Evolutionary conservation across 371 early-diverging fungal species (phyloP), one percentile per base, ranked within the genome.

Genomic region (Mucor indicus): DNA sequence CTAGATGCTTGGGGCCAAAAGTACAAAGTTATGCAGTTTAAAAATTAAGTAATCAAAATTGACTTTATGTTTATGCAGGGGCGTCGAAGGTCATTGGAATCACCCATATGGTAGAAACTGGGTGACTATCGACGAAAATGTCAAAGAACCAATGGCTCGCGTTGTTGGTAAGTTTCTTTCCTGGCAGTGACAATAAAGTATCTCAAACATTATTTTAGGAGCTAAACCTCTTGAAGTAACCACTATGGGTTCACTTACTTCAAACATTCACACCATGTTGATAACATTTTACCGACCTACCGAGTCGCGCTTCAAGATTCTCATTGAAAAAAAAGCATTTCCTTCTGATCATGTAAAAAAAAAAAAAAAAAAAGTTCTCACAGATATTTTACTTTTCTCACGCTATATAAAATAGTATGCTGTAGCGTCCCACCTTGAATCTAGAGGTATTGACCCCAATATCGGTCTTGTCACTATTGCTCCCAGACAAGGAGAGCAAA

Each of bases 261-360:
- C 84, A 37, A 97, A 97, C 62, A 59, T 98, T 13, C 98, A 98
- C 62, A 68, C 91, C 30, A 72, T 96, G 64, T 71, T 98, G 68
- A 83, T 89, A 1, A 80, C 96, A 12, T 98, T 98, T 65, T 98
- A 96, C 67, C 79, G 76, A 9, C 98, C 98, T 7, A 90, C 89
- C 0, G 47, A 60, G 6, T 54, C 60, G 5, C 75, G 91, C 5
- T 86, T 72, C 73, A 95, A 93, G 78, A 86, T 98, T 38, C 43
- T 98, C 51, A 90, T 98, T 45, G 98, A 98, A 64, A 65, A 78
- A 50, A 90, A 91, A 62, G 91, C 95, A 1, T 98, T 98, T 56
- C 98, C 98, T 8, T 95, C 95, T 7, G 97, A 96, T 64, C 86
- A 87, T 51, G 80, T 72, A 67, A 65, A 60, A 27, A 9, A 5